phyloP scores from a whole-genome alignment of 192 early-diverging fungal genomes.

The Entomortierella beljakovae region DNA sequence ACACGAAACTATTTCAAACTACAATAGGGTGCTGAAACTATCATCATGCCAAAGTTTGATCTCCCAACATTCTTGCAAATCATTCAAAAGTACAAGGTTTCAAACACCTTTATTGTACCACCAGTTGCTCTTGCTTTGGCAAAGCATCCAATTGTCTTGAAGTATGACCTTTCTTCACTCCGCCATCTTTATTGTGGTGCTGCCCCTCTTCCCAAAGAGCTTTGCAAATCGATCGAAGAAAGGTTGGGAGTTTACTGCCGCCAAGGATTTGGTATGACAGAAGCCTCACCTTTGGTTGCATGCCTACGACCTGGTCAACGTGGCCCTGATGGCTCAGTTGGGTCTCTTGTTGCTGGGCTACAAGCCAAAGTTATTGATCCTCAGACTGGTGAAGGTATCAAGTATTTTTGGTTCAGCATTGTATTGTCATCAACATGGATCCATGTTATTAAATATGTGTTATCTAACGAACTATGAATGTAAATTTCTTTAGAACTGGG shows the following conservation, averaged over 20 bases:
- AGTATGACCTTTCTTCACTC: conserved; percentile 81
- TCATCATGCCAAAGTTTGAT: conserved; percentile 85
- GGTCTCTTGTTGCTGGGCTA: conserved; percentile 56
- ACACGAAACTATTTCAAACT: conserved; percentile 24
- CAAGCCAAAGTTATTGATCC: conserved; percentile 60
- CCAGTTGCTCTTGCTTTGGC: conserved; percentile 78
- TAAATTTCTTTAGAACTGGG: conserved; percentile 51
- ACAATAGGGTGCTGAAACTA: conserved; percentile 65
- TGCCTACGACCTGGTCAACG: conserved; percentile 25
- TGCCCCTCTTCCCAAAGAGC: conserved; percentile 81
- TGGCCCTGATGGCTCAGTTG: conserved; percentile 56
- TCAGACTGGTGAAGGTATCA: conserved; percentile 59
- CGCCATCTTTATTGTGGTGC: conserved; percentile 76
- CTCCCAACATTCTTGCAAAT: conserved; percentile 69
- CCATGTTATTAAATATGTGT: neutral
- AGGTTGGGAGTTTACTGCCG: conserved; percentile 56
- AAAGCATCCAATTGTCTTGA: conserved; percentile 77
- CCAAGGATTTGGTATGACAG: conserved; percentile 76
- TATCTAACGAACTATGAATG: no score
- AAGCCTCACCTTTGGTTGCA: conserved; percentile 43
- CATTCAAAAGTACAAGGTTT: conserved; percentile 79
- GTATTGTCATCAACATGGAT: neutral
- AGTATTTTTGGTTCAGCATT: no score
- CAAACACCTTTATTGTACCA: conserved; percentile 72
- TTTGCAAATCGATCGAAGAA: conserved; percentile 63